These are phyloP conservation scores for Chrysopogon serrulatus DNA, from an alignment of 176 grass and related monocot genomes.

Conservation along the genomic window DNA sequence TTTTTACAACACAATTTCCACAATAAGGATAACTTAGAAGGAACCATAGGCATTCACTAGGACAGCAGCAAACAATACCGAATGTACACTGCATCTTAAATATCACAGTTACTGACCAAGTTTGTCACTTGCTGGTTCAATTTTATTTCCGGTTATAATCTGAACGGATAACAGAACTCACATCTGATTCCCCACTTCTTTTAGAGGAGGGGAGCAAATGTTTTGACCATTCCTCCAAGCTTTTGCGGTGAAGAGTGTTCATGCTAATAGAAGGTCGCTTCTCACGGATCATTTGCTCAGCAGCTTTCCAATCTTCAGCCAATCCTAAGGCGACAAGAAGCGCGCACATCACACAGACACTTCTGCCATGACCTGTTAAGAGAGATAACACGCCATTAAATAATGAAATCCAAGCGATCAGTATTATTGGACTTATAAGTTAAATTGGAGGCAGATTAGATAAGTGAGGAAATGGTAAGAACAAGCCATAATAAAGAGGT, in stretches of 20 bases:
- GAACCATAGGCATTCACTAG: constrained; percentile 15
- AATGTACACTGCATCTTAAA: constrained; percentile 16
- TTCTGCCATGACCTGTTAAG: constrained; percentile 91
- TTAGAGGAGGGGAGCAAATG: constrained; percentile 51
- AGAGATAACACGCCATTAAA: constrained; percentile 15
- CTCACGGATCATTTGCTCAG: constrained; percentile 75
- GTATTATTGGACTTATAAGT: background rate
- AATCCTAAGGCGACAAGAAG: constrained; percentile 78
- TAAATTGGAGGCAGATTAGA: background rate
- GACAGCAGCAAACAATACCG: background rate
- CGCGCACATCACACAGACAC: constrained; percentile 90
- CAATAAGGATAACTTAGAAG: background rate
- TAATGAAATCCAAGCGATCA: background rate
- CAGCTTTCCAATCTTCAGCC: constrained; percentile 87
- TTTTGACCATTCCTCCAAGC: constrained; percentile 88
- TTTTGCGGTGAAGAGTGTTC: constrained; percentile 83
- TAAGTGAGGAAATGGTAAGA: background rate
- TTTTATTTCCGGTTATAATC: constrained; percentile 53
- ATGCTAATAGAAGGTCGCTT: constrained; percentile 83
- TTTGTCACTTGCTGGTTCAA: background rate
- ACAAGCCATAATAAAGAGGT: background rate
- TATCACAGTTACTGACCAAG: constrained; percentile 24
- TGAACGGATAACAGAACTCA: constrained; percentile 71
- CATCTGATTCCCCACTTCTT: constrained; percentile 55
- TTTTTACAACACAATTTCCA: constrained; percentile 26